Conservation (phyloP, 1,284 basidiomycete species). For the Ganoderma boninense region DNA sequence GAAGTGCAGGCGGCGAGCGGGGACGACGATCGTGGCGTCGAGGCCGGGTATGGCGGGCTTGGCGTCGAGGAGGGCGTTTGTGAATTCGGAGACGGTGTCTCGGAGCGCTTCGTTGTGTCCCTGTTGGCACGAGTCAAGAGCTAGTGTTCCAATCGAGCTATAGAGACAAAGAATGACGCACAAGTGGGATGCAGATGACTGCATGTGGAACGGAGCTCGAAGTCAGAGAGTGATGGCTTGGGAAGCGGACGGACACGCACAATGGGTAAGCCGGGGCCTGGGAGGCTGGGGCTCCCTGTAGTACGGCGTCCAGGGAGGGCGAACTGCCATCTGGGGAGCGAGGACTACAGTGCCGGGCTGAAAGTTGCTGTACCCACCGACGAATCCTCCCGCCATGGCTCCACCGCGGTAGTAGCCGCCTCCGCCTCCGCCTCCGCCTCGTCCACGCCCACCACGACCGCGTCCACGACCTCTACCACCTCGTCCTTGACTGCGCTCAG, state of each 20-base stretch:
- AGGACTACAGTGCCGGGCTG: no score
- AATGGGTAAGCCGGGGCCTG: conserved; percentile 39
- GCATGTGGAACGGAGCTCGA: not conserved
- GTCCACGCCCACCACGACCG: conserved; percentile 6
- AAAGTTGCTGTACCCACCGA: no score
- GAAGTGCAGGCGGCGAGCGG: conserved; percentile 70
- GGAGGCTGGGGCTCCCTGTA: conserved; percentile 13
- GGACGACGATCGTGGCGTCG: conserved; percentile 64
- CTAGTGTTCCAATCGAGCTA: not conserved
- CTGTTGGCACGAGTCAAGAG: conserved; percentile 39
- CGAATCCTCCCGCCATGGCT: not conserved
- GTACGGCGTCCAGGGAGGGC: not conserved
- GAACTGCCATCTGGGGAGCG: no score
- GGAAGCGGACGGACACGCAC: conserved; percentile 25
- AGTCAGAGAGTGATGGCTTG: not conserved
- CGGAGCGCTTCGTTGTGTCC: conserved; percentile 60
- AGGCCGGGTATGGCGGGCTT: conserved; percentile 59
- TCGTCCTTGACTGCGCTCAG: conserved; percentile 12
- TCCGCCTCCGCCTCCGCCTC: not conserved
- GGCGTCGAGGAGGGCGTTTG: conserved; percentile 48
- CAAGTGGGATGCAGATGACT: conserved; percentile 39
- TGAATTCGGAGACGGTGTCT: conserved; percentile 52
- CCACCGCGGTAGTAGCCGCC: conserved; percentile 8
- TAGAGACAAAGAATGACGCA: conserved; percentile 6
- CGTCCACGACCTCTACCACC: conserved; percentile 15